Percentiles rank a stretch among this genome's conserved stretches.
These are phyloP conservation scores for Sanghuangporus baumii DNA, from an alignment of 1,284 basidiomycete species.

Conservation along the genomic window DNA sequence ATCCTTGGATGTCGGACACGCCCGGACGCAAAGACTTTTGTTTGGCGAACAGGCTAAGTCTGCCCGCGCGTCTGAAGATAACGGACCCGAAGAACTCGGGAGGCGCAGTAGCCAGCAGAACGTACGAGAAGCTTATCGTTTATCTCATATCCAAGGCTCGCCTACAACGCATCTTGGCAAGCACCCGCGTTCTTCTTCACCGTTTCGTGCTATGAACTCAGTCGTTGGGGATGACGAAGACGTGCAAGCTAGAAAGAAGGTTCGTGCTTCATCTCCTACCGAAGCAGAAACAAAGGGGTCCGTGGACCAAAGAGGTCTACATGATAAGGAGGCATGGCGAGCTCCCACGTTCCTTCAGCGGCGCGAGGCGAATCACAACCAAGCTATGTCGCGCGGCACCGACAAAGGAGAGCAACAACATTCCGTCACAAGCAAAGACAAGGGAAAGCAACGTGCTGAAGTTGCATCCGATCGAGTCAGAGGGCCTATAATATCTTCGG, in stretches of 20 bases:
- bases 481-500: not conserved
- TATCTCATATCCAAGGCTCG: conserved; percentile 3
- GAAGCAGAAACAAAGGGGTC: not conserved
- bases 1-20: conserved; percentile 8
- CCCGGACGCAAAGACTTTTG: not conserved
- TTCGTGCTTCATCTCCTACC: not conserved
- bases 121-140: not conserved
- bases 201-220: not conserved
- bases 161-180: conserved; percentile 6
- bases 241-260: not conserved
- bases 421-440: not conserved
- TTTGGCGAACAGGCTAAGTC: not conserved
- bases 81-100: not conserved
- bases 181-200: not conserved
- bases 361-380: not conserved
- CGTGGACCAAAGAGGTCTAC: not conserved
- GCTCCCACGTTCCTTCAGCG: conserved; percentile 7
- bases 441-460: not conserved
- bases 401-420: not conserved
- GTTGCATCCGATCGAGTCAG: not conserved
- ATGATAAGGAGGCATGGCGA: conserved; percentile 9
- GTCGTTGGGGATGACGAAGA: not conserved
- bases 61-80: not conserved
- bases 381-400: not conserved
- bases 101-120: not conserved